A percentile compares a stretch with the other conserved stretches of the same genome.
These are phyloP conservation scores for Ascoidea rubescens DNA, from an alignment of 805 yeast species.

Conservation along the genomic window DNA sequence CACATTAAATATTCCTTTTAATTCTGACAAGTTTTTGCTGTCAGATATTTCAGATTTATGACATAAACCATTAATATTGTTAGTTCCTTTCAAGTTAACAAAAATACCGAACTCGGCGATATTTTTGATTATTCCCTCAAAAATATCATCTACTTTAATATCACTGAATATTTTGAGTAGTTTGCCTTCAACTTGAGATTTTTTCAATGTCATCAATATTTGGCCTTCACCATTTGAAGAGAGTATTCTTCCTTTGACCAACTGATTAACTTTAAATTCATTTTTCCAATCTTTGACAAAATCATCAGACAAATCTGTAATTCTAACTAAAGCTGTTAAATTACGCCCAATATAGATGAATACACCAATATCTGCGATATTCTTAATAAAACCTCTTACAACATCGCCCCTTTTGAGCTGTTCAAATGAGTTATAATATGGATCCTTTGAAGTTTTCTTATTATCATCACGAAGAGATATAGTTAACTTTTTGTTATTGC, in stretches of 20 bases:
- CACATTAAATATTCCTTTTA: constrained; percentile 56
- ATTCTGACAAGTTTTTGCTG: constrained; percentile 38
- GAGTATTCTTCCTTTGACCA: constrained; percentile 60
- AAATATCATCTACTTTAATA: constrained; percentile 52
- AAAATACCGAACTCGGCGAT: constrained; percentile 88
- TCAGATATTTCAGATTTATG: constrained; percentile 79
- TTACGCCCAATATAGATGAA: constrained; percentile 63
- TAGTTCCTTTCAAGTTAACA: constrained; percentile 62
- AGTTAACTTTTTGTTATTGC: constrained; percentile 31
- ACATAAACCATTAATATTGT: constrained; percentile 72
- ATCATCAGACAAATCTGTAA: constrained; percentile 69
- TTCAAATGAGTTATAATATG: constrained; percentile 27
- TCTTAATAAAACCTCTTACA: constrained; percentile 70
- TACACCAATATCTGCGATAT: constrained; percentile 61
- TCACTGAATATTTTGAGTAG: constrained; percentile 51
- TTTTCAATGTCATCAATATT: constrained; percentile 67
- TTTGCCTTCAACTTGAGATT: constrained; percentile 63
- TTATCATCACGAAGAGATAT: constrained; percentile 40
- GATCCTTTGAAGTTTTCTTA: constrained; percentile 29
- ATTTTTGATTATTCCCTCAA: constrained; percentile 64
- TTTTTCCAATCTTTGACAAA: constrained; percentile 83
- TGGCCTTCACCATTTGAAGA: constrained; percentile 47
- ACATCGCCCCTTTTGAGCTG: constrained; percentile 59
- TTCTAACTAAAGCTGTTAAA: constrained; percentile 67
- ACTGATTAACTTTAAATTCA: constrained; percentile 53